Percentiles rank a stretch among this genome's conserved stretches.
Evolutionary conservation across 176 grass and related monocot species (phyloP).

Genomic region (Oryza meyeriana): DNA sequence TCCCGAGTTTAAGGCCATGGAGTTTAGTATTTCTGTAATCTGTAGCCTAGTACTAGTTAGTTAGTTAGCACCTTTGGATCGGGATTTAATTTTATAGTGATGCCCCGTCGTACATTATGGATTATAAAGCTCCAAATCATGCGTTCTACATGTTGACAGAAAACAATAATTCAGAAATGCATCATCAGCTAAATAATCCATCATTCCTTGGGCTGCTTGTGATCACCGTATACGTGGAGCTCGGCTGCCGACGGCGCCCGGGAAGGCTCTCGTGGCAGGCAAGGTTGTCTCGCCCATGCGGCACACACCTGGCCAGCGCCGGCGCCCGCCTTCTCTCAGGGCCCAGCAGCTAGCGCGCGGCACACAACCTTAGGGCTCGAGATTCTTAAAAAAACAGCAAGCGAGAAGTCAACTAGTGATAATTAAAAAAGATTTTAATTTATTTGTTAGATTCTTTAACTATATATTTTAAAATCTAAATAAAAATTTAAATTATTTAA

Average conservation of each 20-base stretch:
- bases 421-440: no score
- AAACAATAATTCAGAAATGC: neutral
- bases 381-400: no score
- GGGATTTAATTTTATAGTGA: no score
- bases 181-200: neutral
- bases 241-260: neutral
- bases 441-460: no score
- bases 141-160: neutral
- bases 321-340: neutral
- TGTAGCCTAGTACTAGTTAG: no score
- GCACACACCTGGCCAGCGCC: constrained; percentile 21
- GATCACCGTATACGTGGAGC: neutral
- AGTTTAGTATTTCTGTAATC: neutral
- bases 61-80: no score
- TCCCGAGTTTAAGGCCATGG: neutral
- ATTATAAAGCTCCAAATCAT: no score
- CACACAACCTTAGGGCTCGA: no score
- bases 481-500: no score
- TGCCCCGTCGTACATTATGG: no score
- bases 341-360: neutral
- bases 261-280: constrained; percentile 45
- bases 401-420: no score
- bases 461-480: no score
- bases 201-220: neutral
- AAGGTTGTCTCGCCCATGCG: constrained; percentile 1